phyloP scores from a whole-genome alignment of 2,329 filamentous ascomycete species.

The Alternaria triticimaculans region DNA sequence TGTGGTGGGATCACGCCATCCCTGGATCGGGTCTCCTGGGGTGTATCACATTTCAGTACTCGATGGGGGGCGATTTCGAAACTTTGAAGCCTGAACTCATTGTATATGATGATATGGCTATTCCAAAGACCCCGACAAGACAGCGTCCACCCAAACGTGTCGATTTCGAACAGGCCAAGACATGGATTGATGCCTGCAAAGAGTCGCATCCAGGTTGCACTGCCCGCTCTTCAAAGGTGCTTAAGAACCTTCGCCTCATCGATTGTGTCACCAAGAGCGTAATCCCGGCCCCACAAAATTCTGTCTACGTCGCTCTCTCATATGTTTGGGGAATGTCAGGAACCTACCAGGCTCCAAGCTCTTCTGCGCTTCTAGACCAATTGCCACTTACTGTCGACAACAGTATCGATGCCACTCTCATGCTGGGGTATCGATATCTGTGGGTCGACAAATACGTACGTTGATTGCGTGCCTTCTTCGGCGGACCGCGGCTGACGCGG shows the following conservation, averaged over 20 bases:
- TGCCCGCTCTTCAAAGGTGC: accelerated
- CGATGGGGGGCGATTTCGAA: too few species aligned
- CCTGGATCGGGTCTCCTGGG: too few species aligned
- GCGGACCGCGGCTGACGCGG: background rate
- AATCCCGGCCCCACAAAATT: accelerated
- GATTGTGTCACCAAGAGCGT: background rate
- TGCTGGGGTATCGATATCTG: background rate
- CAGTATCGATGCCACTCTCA: background rate
- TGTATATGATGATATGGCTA: background rate
- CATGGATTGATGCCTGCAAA: background rate
- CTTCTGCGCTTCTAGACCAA: accelerated
- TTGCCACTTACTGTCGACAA: background rate
- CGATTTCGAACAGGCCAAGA: background rate
- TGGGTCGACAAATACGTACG: background rate
- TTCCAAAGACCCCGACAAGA: accelerated
- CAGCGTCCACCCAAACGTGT: background rate
- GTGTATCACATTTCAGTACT: too few species aligned
- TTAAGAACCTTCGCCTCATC: accelerated
- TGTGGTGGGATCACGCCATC: too few species aligned
- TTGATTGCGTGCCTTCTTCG: background rate
- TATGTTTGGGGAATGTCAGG: background rate
- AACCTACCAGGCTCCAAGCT: accelerated
- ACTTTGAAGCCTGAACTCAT: background rate
- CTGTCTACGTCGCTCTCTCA: background rate
- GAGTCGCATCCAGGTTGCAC: accelerated